These are phyloP conservation scores for Plasmodium chabaudi DNA, from an alignment of 169 alveolate species.

Conservation along the genomic window DNA sequence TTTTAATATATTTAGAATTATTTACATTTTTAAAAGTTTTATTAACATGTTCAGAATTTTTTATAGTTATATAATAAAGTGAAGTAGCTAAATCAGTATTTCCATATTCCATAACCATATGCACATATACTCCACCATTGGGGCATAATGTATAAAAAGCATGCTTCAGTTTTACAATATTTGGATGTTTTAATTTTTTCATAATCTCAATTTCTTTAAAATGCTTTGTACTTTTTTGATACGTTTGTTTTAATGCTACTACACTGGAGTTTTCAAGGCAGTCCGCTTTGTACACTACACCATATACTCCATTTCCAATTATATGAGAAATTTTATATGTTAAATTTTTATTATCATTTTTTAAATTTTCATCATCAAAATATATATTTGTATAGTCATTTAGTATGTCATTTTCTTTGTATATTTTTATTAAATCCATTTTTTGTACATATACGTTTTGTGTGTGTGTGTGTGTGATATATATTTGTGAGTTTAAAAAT, in stretches of 20 bases:
- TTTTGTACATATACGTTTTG: not conserved
- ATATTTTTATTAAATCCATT: slow-evolving; percentile 66
- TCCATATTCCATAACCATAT: slow-evolving; percentile 72
- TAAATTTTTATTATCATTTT: not conserved
- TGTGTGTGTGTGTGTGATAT: not conserved
- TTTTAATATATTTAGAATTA: not conserved
- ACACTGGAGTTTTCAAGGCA: slow-evolving; percentile 94
- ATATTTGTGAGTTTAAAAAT: not conserved
- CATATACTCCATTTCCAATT: slow-evolving; percentile 99
- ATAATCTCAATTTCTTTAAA: slow-evolving; percentile 84
- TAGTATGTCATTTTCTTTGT: slow-evolving; percentile 40
- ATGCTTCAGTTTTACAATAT: slow-evolving; percentile 93
- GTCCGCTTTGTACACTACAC: slow-evolving; percentile 96
- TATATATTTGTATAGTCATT: slow-evolving; percentile 55
- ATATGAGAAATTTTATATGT: slow-evolving; percentile 89
- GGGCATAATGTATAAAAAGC: slow-evolving; percentile 86
- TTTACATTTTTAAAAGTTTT: not conserved
- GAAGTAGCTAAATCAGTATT: slow-evolving; percentile 70
- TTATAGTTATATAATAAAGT: slow-evolving; percentile 37
- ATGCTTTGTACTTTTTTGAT: slow-evolving; percentile 82
- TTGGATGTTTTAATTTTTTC: slow-evolving; percentile 95
- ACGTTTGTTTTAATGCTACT: slow-evolving; percentile 97
- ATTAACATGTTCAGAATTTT: slow-evolving; percentile 3
- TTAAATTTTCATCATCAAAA: slow-evolving; percentile 46
- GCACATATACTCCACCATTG: slow-evolving; percentile 56